A percentile compares a stretch with the other conserved stretches of the same genome.
phyloP scores from a whole-genome alignment of 352 stramenopile genomes.

The Pythium rhizo-oryzae region DNA sequence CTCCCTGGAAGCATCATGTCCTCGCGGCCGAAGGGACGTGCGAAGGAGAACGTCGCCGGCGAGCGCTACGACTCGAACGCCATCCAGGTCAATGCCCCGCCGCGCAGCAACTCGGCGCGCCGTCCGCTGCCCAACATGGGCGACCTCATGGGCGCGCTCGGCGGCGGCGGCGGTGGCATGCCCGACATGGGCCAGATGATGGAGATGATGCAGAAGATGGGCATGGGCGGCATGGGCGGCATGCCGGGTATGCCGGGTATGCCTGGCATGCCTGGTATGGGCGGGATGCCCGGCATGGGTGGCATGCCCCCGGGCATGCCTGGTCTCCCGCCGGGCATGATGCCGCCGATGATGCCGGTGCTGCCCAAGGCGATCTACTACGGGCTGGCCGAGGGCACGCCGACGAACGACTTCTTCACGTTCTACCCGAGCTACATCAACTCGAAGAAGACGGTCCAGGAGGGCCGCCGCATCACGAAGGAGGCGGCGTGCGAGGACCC shows the following conservation, averaged over 20 bases:
- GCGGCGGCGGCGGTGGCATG: conserved; percentile 38
- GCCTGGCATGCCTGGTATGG: conserved; percentile 39
- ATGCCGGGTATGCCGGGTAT: conserved; percentile 34
- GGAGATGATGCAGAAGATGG: conserved; percentile 58
- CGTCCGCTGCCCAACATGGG: conserved; percentile 47
- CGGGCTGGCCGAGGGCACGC: conserved; percentile 55
- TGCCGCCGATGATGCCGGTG: conserved; percentile 54
- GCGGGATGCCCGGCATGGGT: conserved; percentile 48
- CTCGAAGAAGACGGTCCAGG: conserved; percentile 76
- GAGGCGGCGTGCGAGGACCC: conserved; percentile 66
- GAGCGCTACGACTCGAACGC: conserved; percentile 88
- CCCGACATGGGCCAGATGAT: conserved; percentile 45
- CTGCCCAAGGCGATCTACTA: conserved; percentile 74
- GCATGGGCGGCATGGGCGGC: conserved; percentile 16
- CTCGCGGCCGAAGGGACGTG: conserved; percentile 55
- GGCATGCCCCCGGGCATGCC: conserved; percentile 45
- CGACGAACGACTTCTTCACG: conserved; percentile 63
- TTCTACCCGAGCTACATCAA: conserved; percentile 92
- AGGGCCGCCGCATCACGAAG: conserved; percentile 77
- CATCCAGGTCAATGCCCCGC: conserved; percentile 31
- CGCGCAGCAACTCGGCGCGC: conserved; percentile 26
- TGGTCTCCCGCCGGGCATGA: conserved; percentile 43
- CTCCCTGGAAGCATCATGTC: conserved; percentile 9
- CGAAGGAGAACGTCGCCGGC: conserved; percentile 78
- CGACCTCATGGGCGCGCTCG: conserved; percentile 63